These are phyloP conservation scores for Acanthamoeba triangularis DNA, from an alignment of 208 protist genomes.

Conservation along the genomic window DNA sequence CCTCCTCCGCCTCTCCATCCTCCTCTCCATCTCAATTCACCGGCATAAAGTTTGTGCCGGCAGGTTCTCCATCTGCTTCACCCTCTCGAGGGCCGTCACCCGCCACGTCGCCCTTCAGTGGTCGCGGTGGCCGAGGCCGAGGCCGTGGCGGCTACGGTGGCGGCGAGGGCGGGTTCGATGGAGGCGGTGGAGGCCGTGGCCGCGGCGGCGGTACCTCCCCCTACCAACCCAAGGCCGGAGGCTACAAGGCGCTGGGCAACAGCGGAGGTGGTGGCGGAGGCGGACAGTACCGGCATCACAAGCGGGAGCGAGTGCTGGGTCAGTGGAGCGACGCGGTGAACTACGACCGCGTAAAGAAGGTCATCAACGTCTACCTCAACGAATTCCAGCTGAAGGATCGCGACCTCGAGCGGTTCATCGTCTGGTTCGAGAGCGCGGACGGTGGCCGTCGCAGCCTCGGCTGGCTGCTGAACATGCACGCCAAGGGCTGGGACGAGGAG, in stretches of 20 bases:
- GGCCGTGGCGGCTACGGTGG: neutral
- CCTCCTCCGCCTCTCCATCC: neutral
- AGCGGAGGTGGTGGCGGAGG: neutral
- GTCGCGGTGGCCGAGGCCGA: neutral
- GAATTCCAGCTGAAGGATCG: slow-evolving; percentile 36
- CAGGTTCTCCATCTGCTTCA: neutral
- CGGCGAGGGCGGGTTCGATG: neutral
- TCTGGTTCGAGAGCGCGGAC: slow-evolving; percentile 22
- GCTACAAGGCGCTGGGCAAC: slow-evolving; percentile 5
- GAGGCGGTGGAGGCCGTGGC: neutral
- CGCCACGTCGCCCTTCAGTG: neutral
- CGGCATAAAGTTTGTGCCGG: neutral
- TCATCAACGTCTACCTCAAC: slow-evolving; percentile 46
- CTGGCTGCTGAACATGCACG: slow-evolving; percentile 16
- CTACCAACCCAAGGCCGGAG: neutral
- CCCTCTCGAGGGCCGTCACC: neutral
- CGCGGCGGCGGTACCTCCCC: neutral
- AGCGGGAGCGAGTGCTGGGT: neutral
- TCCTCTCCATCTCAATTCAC: neutral
- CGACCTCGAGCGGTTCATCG: slow-evolving; percentile 33
- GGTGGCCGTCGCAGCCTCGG: neutral
- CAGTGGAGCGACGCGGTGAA: slow-evolving; percentile 26
- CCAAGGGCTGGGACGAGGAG: slow-evolving; percentile 1
- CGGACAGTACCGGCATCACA: neutral
- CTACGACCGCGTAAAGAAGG: slow-evolving; percentile 3